Evolutionary conservation across 768 basidiomycete species (phyloP).

Genomic region (Mycena amicta): DNA sequence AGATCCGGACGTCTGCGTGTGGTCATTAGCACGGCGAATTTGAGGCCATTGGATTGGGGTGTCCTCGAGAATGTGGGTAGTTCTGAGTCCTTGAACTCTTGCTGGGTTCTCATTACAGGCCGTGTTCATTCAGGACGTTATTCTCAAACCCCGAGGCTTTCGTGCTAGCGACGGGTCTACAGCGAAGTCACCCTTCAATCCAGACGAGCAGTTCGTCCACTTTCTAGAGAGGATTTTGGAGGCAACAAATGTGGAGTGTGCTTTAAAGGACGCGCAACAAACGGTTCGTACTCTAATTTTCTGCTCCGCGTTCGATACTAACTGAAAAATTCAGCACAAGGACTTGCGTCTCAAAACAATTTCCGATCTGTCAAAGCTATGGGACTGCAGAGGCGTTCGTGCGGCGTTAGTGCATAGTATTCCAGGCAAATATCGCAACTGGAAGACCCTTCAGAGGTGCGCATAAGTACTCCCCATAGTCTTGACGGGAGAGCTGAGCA

Average conservation of each 20-base stretch:
- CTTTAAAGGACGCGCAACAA: no score
- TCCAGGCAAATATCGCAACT: slow-evolving; percentile 85
- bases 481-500: no score
- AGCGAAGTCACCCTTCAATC: no score
- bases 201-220: slow-evolving; percentile 8
- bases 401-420: slow-evolving; percentile 78
- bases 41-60: slow-evolving; percentile 84
- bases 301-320: slow-evolving; percentile 20
- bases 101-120: neutral
- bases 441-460: slow-evolving; percentile 56
- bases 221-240: slow-evolving; percentile 9
- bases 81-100: no score
- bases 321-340: slow-evolving; percentile 66
- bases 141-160: neutral
- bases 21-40: slow-evolving; percentile 83
- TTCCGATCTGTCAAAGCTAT: slow-evolving; percentile 65
- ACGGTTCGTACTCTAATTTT: no score
- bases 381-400: slow-evolving; percentile 82
- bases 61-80: slow-evolving; percentile 92
- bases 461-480: no score
- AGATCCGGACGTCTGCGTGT: slow-evolving; percentile 80
- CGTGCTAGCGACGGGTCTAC: no score
- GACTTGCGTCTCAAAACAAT: slow-evolving; percentile 63
- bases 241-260: slow-evolving; percentile 55
- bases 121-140: slow-evolving; percentile 20